Evolutionary conservation across 2,329 filamentous ascomycete species (phyloP).

Genomic region (Arthroderma uncinatum): DNA sequence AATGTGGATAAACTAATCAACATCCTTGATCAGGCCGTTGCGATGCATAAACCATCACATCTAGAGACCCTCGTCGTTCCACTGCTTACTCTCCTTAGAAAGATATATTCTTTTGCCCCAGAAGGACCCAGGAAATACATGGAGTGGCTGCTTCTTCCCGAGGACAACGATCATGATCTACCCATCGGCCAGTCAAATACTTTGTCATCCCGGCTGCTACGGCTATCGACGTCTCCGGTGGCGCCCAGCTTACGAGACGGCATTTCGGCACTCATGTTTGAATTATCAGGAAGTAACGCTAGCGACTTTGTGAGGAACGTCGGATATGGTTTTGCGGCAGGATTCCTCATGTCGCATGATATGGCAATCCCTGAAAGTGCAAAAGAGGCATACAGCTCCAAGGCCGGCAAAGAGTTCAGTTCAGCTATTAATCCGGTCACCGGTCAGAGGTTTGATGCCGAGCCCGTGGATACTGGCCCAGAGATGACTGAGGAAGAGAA

Average conservation of each 20-base stretch:
- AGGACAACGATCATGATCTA: slow-evolving; percentile 60
- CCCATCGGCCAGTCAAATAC: slow-evolving; percentile 67
- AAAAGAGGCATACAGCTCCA: slow-evolving; percentile 42
- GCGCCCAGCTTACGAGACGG: slow-evolving; percentile 61
- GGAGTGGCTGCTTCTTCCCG: slow-evolving; percentile 59
- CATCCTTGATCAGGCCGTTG: slow-evolving; percentile 57
- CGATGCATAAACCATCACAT: slow-evolving; percentile 53
- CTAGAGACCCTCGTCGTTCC: slow-evolving; percentile 62
- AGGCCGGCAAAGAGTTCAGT: slow-evolving; percentile 24
- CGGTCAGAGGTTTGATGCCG: slow-evolving; percentile 64
- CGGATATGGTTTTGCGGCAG: slow-evolving; percentile 86
- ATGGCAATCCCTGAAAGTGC: slow-evolving; percentile 62
- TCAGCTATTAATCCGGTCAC: slow-evolving; percentile 68
- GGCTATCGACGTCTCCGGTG: slow-evolving; percentile 61
- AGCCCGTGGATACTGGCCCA: slow-evolving; percentile 47
- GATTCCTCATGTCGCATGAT: slow-evolving; percentile 76
- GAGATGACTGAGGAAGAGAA: slow-evolving; percentile 89
- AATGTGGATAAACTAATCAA: slow-evolving; percentile 56
- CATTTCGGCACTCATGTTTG: slow-evolving; percentile 71
- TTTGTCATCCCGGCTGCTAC: slow-evolving; percentile 64
- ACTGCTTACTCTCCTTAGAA: slow-evolving; percentile 61
- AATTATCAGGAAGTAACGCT: slow-evolving; percentile 71
- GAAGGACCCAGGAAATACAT: slow-evolving; percentile 51
- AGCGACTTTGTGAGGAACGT: slow-evolving; percentile 77
- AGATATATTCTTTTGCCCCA: slow-evolving; percentile 59